These are phyloP conservation scores for Larix kaempferi DNA, from an alignment of 75 land plant genomes.

Conservation along the genomic window DNA sequence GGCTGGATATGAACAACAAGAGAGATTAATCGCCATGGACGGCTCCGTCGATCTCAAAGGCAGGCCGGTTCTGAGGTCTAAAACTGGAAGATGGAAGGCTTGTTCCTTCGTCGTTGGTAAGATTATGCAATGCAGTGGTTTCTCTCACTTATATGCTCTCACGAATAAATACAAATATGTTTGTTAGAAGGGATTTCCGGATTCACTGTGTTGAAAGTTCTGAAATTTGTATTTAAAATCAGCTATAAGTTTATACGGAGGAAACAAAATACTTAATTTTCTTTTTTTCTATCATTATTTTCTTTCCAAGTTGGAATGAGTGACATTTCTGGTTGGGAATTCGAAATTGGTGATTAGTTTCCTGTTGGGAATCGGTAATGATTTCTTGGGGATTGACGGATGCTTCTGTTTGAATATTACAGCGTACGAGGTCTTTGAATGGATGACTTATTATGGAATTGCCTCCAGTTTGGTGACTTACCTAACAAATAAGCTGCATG, in stretches of 20 bases:
- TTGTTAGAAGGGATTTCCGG: too few relatives aligned
- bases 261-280: too few relatives aligned
- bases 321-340: not conserved
- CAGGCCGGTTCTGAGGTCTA: slow-evolving; percentile 42
- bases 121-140: not conserved
- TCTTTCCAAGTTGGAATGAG: too few relatives aligned
- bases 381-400: not conserved
- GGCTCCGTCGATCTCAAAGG: slow-evolving; percentile 33
- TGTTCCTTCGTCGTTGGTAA: slow-evolving; percentile 40
- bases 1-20: not conserved
- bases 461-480: slow-evolving; percentile 63
- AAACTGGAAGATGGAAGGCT: slow-evolving; percentile 46
- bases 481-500: slow-evolving; percentile 54
- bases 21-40: not conserved
- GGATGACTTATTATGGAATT: slow-evolving; percentile 71
- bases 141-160: not conserved
- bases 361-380: not conserved
- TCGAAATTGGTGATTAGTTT: not conserved
- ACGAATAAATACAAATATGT: too few relatives aligned
- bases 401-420: not conserved
- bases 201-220: too few relatives aligned
- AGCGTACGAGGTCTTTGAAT: slow-evolving; percentile 76
- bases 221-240: too few relatives aligned
- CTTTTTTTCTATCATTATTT: not conserved
- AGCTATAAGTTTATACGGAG: too few relatives aligned